Percentiles rank a stretch among this genome's conserved stretches.
phyloP scores from a whole-genome alignment of 2,329 filamentous ascomycete species.

The Fusarium secorum region DNA sequence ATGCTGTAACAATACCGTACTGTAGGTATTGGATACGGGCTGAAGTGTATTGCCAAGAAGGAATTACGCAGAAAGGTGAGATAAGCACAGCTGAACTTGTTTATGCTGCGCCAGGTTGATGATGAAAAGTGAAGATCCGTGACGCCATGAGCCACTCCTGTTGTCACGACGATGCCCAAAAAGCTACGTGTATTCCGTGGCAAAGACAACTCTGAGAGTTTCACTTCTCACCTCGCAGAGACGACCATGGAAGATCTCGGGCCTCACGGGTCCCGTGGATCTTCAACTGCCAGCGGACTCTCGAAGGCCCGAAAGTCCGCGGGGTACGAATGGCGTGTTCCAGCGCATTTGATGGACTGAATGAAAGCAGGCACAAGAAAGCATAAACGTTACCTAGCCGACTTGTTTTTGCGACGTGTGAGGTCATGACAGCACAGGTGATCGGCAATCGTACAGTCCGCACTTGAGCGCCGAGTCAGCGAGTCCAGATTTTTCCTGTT shows the following conservation, averaged over 20 bases:
- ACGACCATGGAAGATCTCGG: conserved; percentile 5
- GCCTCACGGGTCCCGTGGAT: neutral
- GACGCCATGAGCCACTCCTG: conserved; percentile 27
- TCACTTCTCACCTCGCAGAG: neutral
- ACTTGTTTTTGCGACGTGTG: conserved; percentile 11
- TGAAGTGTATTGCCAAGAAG: conserved; percentile 9
- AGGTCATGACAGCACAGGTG: conserved; percentile 17
- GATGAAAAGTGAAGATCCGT: conserved; percentile 30
- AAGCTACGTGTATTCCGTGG: conserved; percentile 19
- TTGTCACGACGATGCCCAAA: conserved; percentile 8
- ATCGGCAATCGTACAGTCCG: conserved; percentile 18
- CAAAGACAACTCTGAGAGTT: neutral
- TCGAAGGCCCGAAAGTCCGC: conserved; percentile 24
- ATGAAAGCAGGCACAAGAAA: neutral
- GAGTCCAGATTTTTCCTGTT: conserved; percentile 16
- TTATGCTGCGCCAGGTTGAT: conserved; percentile 19
- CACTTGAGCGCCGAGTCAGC: conserved; percentile 10
- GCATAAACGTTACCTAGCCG: neutral
- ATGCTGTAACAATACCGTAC: neutral
- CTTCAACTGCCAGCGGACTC: conserved; percentile 8
- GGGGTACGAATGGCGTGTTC: neutral
- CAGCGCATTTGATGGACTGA: neutral
- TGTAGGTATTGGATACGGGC: neutral
- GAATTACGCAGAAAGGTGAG: conserved; percentile 4
- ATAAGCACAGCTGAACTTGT: conserved; percentile 11